phyloP scores from a whole-genome alignment of 768 basidiomycete genomes.

The Pulveroboletus ravenelii region DNA sequence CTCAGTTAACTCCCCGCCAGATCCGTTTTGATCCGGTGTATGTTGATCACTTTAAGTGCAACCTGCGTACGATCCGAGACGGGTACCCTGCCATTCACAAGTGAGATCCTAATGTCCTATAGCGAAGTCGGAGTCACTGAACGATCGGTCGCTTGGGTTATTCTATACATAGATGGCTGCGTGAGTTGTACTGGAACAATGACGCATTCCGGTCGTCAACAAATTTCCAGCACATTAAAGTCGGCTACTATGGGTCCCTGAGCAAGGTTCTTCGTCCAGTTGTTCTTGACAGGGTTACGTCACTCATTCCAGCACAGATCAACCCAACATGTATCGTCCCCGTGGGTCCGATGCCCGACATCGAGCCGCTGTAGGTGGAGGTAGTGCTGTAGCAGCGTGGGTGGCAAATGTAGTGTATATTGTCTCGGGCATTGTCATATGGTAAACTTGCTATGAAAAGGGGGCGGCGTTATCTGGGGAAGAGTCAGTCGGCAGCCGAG shows the following conservation, averaged over 20 bases:
- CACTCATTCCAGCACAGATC: conserved; percentile 43
- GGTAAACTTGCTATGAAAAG: no score
- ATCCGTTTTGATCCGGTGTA: conserved; percentile 90
- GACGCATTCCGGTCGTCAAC: conserved; percentile 84
- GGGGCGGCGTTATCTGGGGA: no score
- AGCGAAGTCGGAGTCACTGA: neutral
- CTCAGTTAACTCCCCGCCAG: conserved; percentile 31
- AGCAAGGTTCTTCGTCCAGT: conserved; percentile 11
- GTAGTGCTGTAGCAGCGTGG: no score
- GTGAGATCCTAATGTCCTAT: conserved; percentile 18
- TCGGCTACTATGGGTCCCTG: conserved; percentile 38
- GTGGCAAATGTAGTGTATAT: no score
- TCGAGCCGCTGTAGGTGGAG: conserved; percentile 56
- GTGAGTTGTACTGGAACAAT: conserved; percentile 88
- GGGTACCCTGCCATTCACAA: conserved; percentile 81
- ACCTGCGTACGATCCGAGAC: conserved; percentile 76
- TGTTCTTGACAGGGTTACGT: neutral
- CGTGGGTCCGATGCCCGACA: conserved; percentile 63
- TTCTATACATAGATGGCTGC: conserved; percentile 57
- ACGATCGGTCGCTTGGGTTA: neutral
- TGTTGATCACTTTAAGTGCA: conserved; percentile 91
- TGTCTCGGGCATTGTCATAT: no score
- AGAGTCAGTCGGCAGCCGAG: no score
- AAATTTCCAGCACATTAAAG: conserved; percentile 75
- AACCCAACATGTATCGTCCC: conserved; percentile 79